Evolutionary conservation across 148 eudicot species (phyloP).

Genomic region (Camellia granthamiana): DNA sequence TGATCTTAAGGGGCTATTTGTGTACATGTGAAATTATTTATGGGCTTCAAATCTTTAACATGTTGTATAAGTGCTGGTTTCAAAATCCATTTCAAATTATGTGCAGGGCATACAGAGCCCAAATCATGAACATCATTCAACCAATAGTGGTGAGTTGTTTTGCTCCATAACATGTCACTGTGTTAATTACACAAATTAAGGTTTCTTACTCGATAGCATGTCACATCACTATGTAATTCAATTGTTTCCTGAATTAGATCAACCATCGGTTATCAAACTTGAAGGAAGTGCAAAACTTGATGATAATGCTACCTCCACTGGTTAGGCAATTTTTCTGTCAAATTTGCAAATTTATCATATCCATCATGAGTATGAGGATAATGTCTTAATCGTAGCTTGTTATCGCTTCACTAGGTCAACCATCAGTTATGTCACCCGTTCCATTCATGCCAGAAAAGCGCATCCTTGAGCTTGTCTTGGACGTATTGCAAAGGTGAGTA

Average conservation of each 20-base stretch:
- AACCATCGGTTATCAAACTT: slow-evolving; percentile 13
- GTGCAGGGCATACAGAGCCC: slow-evolving; percentile 24
- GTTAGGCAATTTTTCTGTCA: background rate
- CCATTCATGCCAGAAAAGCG: slow-evolving; percentile 53
- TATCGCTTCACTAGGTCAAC: slow-evolving; percentile 16
- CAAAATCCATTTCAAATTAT: background rate
- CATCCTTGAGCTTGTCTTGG: slow-evolving; percentile 68
- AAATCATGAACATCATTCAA: slow-evolving; percentile 17
- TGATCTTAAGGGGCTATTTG: background rate
- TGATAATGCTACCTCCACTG: slow-evolving; percentile 16
- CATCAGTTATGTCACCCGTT: slow-evolving; percentile 17
- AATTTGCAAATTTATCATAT: background rate
- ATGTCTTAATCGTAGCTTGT: background rate
- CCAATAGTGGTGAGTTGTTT: slow-evolving; percentile 15
- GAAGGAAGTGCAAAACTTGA: slow-evolving; percentile 22
- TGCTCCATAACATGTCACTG: background rate
- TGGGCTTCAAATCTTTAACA: background rate
- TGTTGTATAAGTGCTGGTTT: background rate
- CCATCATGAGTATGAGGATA: background rate
- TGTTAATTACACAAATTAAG: background rate
- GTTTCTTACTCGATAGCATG: background rate
- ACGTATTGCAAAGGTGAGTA: slow-evolving; percentile 62
- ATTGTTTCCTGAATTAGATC: slow-evolving; percentile 18
- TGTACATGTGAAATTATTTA: background rate
- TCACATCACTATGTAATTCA: background rate